Evolutionary conservation across 768 basidiomycete genomes (phyloP), one percentile per base, ranked within the genome.

Genomic region (Cystoderma amianthinum): DNA sequence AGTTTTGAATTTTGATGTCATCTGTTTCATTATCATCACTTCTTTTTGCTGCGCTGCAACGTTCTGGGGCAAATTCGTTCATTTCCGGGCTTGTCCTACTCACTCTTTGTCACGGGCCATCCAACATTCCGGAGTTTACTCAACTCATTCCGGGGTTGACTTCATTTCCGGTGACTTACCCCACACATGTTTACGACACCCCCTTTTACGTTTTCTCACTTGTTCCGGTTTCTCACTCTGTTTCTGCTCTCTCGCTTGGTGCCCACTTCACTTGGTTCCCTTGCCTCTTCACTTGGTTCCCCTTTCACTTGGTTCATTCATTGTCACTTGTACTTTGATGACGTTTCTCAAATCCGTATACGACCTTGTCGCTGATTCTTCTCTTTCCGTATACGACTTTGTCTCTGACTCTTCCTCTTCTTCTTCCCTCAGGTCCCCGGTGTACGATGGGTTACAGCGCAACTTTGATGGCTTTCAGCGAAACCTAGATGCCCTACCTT

Each of bases 261-360:
- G n/a, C n/a, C n/a, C n/a, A n/a, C n/a, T n/a, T n/a, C n/a, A n/a
- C n/a, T n/a, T n/a, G n/a, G n/a, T n/a, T n/a, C n/a, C n/a, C n/a
- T n/a, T n/a, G n/a, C n/a, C n/a, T n/a, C n/a, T n/a, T n/a, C n/a
- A n/a, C n/a, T n/a, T n/a, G n/a, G n/a, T n/a, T n/a, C n/a, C n/a
- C n/a, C n/a, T n/a, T n/a, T n/a, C n/a, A n/a, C n/a, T n/a, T n/a
- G n/a, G n/a, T 20, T 44, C 23, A 17, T 32, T 34, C 19, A 16
- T 19, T 28, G 15, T 11, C 4, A 17, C 36, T 39, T 13, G 19
- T 37, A 35, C 19, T 33, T 17, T 22, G 16, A 49, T 52, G 43
- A 40, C 45, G 15, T 39, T 47, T 44, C 42, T 47, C 35, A 32
- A 42, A 32, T 16, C 34, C 30, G 13, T 44, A 18, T 35, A 49